These are phyloP conservation scores for Corynascus novoguineensis DNA, from an alignment of 495 filamentous ascomycete species.

Conservation along the genomic window DNA sequence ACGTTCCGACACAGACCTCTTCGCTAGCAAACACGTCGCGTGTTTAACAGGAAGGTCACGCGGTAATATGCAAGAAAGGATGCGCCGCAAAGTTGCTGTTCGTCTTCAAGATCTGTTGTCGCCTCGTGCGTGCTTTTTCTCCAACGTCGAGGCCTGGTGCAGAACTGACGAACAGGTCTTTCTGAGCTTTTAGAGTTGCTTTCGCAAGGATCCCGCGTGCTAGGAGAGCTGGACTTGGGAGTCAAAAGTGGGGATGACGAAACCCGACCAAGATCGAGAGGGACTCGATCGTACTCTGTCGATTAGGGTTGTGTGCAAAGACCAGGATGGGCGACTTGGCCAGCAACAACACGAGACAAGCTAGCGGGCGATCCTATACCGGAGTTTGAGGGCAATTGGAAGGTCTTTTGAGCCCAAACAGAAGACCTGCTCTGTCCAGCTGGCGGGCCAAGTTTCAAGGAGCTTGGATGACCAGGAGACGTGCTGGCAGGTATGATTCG, in stretches of 20 bases:
- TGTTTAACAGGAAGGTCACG: not conserved
- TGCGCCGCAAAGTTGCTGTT: not conserved
- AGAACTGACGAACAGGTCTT: conserved; percentile 11
- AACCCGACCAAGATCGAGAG: conserved; percentile 20
- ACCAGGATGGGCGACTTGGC: conserved; percentile 17
- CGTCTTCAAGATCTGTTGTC: not conserved
- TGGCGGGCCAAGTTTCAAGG: not conserved
- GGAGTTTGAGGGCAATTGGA: conserved; percentile 8
- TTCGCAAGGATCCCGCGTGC: conserved; percentile 5
- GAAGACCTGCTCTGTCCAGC: not conserved
- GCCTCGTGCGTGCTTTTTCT: not conserved
- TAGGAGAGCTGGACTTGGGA: conserved; percentile 20
- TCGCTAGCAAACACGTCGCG: conserved; percentile 1
- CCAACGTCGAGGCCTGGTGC: conserved; percentile 8
- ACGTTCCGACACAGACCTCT: conserved; percentile 4
- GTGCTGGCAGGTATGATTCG: not conserved
- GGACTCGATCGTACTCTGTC: conserved; percentile 23
- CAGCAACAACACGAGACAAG: conserved; percentile 4
- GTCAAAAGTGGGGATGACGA: conserved; percentile 28
- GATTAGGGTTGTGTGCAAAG: conserved; percentile 25
- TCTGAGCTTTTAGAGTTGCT: conserved; percentile 12
- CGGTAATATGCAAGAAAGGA: not conserved
- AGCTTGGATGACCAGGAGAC: not conserved
- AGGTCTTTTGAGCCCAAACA: not conserved
- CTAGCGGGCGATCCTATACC: conserved; percentile 27